Base-by-base conservation (phyloP, 108 stramenopile genomes). In the Cyclotella cryptica region DNA sequence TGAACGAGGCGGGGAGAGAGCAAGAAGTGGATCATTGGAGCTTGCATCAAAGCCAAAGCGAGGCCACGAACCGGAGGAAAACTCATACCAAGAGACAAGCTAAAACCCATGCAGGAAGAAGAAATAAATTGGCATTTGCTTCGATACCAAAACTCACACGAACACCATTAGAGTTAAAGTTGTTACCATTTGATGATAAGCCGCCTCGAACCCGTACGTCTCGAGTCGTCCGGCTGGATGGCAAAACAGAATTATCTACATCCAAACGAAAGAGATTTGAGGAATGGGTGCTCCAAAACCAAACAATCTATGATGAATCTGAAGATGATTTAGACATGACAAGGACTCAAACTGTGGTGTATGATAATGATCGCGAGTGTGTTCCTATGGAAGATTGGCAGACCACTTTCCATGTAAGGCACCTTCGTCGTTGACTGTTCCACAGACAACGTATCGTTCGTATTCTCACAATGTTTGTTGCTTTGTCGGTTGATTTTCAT, bases 341-440 rank as follows among this genome's bases (percentile, higher is more conserved):
- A 21, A 65, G 43, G 43, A 77, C 68, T 52, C 58, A 66, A 63
- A 69, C 76, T 17, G 76, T 69, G 6, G 76, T 62, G 13, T 77
- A 66, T 21, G 78, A 74, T 17, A 61, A 42, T 45, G 68, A 81
- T 65, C 83, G 82, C 65, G 75, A 89, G 27, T 93, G 92, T 54
- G 78, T 80, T 11, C 87, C 72, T 11, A 84, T 88, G 84, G 67
- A 77, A n/a, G 74, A 87, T 44, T 89, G 86, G 88, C 86, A 87
- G 69, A 59, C 83, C 15, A 78, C 67, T 27, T 80, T 82, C 42
- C 78, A 87, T 75, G 74, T 75, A 29, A 75, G 74, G 1, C 28
- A 12, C 18, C 6, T 42, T 11, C 4, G 1, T 2, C 21, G 10
- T 69, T 19, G 0, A 52, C 14, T 54, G n/a, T 54, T 19, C 21